Evolutionary conservation across 2,329 filamentous ascomycete genomes (phyloP).

Genomic region (Colletotrichum euphorbiae): DNA sequence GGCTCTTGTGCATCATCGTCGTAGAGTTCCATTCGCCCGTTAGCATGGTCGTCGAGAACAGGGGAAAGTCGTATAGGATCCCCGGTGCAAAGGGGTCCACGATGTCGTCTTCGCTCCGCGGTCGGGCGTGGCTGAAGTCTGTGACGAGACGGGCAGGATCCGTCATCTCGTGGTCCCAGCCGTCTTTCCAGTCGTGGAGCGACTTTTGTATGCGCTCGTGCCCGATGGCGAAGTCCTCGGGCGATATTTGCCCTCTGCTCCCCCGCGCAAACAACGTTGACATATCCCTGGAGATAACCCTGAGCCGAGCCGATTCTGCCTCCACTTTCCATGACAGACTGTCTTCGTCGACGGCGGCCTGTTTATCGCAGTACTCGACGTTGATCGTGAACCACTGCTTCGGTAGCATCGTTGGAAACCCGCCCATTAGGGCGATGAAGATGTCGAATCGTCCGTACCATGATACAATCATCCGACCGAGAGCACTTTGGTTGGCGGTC

Average conservation of each 20-base stretch:
- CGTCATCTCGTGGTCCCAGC: slow-evolving; percentile 71
- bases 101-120: slow-evolving; percentile 71
- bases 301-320: slow-evolving; percentile 72
- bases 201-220: slow-evolving; percentile 64
- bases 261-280: slow-evolving; percentile 79
- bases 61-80: slow-evolving; percentile 74
- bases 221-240: slow-evolving; percentile 73
- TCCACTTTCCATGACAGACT: slow-evolving; percentile 73
- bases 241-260: slow-evolving; percentile 71
- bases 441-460: slow-evolving; percentile 95
- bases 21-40: slow-evolving; percentile 83
- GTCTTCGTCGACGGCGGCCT: slow-evolving; percentile 67
- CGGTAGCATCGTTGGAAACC: slow-evolving; percentile 78
- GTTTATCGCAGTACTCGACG: slow-evolving; percentile 71
- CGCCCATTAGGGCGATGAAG: slow-evolving; percentile 84
- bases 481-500: slow-evolving; percentile 76
- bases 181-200: slow-evolving; percentile 63
- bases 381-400: slow-evolving; percentile 81
- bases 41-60: slow-evolving; percentile 81
- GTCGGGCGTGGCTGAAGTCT: slow-evolving; percentile 67
- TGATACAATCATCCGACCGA: slow-evolving; percentile 78
- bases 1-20: slow-evolving; percentile 83
- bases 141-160: slow-evolving; percentile 72
- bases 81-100: slow-evolving; percentile 79
- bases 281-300: slow-evolving; percentile 83